Base-by-base conservation (phyloP, 192 early-diverging fungal genomes). In the Gryganskiella cystojenkinii region DNA sequence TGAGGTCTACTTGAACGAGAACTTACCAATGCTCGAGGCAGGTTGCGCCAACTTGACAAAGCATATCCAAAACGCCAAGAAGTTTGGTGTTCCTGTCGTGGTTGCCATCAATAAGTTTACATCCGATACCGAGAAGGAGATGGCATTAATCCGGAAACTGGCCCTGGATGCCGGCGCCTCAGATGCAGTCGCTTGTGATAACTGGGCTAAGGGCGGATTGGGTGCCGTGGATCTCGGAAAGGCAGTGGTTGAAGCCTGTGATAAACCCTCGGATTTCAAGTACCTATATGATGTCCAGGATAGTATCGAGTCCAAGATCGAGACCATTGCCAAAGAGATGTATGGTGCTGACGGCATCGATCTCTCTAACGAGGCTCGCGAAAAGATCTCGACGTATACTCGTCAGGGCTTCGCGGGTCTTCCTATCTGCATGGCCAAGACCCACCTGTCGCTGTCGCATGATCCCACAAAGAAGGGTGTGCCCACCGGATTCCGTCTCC, bases 341-440 rank as follows among this genome's bases (percentile, higher is more conserved):
- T 99, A 99, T 86, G 93, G 98, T 22, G 98, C 98, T 11, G 93
- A 91, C 56, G 96, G 95, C 5, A 91, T 99, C 56, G 90, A 92
- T 56, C 85, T 95, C 28, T 92, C 88, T 61, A 90, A 95, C 19
- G 73, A 88, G 52, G 96, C 98, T n/a, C 86, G 90, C 66, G 81
- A 84, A 67, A 99, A 99, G 88, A 90, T 98, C 37, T 93, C 90
- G 61, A 83, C 87, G 28, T 99, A 97, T 71, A 95, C 95, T 1
- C 63, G 70, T 14, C 92, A 92, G 83, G 96, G 96, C 20, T 99
- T 97, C 84, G 89, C 71, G 44, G 83, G 91, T 27, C 81, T 98
- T 70, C 96, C 96, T 7, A 94, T 99, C 35, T 99, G 98, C 82
- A 99, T 99, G 98, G 98, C 98, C 42, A 99, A 99, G 87, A 99